Base-by-base conservation (phyloP, 192 early-diverging fungal species). In the Spizellomyces sp. region DNA sequence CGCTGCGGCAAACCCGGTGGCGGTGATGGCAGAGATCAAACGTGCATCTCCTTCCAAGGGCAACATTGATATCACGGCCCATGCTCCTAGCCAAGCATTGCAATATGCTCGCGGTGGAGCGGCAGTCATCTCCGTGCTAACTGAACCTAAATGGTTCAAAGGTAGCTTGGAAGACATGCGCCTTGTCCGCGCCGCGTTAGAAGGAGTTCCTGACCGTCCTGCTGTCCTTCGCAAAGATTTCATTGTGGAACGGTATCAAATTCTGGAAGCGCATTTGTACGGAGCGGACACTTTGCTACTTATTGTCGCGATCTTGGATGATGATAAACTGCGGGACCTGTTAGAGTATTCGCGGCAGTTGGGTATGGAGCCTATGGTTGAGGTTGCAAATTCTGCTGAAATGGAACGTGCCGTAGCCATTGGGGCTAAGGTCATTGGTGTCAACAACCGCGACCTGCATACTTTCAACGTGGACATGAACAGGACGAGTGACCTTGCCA, bases 71-170 rank as follows among this genome's bases (percentile, higher is more conserved):
- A 72, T 90, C 17, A 69, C 72, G 5, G 95, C 90, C 6, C 91
- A 97, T 73, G 95, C 98, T 0, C 91, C 94, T 9, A 87, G 90
- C 44, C 94, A 96, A 68, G 95, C 93, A 1, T 70, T 95, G 10
- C 75, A 74, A 46, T 99, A 99, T 74, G 94, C 96, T 0, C 79
- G 81, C 7, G 95, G 93, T 4, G 95, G 95, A 19, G 98, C 96
- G 0, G 87, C 92, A 17, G 93, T 90, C 2, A 96, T 99, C 66
- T 97, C 95, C 62, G 98, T 99, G 8, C 81, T 99, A 80, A 99
- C 98, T 4, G 98, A 99, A 80, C 93, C 95, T 50, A 96, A 89
- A 46, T 99, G 98, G 98, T 99, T 99, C 85, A 96, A 96, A 80
- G 98, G 98, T 42, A 82, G 85, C 15, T 78, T 99, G 10, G 91